phyloP scores from a whole-genome alignment of 352 stramenopile species.

The Globisporangium megalacanthum region DNA sequence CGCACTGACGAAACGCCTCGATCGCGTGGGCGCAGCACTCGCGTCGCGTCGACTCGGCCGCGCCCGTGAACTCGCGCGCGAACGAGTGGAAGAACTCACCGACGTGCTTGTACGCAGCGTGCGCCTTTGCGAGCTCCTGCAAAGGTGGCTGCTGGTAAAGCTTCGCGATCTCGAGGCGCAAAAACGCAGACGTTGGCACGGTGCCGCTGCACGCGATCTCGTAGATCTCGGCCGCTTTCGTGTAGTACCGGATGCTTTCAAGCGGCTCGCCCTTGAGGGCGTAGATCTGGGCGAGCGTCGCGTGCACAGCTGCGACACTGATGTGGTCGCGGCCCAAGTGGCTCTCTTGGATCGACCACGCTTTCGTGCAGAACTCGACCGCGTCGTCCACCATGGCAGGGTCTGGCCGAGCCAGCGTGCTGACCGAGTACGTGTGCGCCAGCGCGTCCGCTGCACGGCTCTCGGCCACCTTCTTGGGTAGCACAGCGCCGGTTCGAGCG shows the following conservation, averaged over 20 bases:
- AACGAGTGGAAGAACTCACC: constrained; percentile 60
- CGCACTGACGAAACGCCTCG: constrained; percentile 48
- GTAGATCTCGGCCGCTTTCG: constrained; percentile 44
- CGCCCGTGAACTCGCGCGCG: constrained; percentile 42
- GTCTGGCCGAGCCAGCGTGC: constrained; percentile 21
- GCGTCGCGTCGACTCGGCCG: constrained; percentile 36
- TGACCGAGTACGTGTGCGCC: constrained; percentile 31
- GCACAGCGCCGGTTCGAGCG: constrained; percentile 8
- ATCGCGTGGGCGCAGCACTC: constrained; percentile 57
- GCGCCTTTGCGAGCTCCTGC: constrained; percentile 11
- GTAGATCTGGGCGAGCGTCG: constrained; percentile 51
- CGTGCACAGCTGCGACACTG: constrained; percentile 43
- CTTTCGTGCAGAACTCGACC: constrained; percentile 58
- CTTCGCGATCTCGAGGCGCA: constrained; percentile 58
- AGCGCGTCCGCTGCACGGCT: constrained; percentile 25
- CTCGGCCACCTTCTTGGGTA: constrained; percentile 57
- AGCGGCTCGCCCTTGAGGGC: constrained; percentile 24
- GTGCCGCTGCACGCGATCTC: constrained; percentile 47
- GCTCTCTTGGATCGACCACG: constrained; percentile 53
- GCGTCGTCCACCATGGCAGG: constrained; percentile 47
- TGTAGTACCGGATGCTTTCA: constrained; percentile 41
- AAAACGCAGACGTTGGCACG: constrained; percentile 48
- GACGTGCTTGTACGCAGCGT: constrained; percentile 25
- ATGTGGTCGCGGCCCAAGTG: constrained; percentile 45
- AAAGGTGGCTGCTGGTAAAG: constrained; percentile 30